Evolutionary conservation across 371 early-diverging fungal species (phyloP), one percentile per base, ranked within the genome.

Genomic region (Quaeritorhiza haematococci): DNA sequence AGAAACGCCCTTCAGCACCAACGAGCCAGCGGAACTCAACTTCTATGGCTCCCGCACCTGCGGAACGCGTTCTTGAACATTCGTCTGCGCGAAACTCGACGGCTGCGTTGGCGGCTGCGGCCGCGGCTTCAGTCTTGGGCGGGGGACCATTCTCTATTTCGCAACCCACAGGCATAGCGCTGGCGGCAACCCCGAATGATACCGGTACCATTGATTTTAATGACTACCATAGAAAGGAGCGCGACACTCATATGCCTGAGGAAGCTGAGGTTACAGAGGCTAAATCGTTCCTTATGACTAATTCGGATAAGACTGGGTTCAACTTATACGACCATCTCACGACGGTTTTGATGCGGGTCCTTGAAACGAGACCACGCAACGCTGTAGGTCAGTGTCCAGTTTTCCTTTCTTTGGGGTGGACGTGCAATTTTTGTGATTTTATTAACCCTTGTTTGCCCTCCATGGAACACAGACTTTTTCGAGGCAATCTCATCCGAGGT

Each of bases 271-370:
- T 74, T 35, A 56, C 58, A 23, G 56, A 69, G 3, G 77, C 77
- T 15, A 70, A 68, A 54, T 49, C 66, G 6, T 72, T 67, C 35
- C 48, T 74, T 44, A 58, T 58, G 55, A 59, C 59, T 34, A 59
- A 55, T 47, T 59, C 62, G 21, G 71, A 67, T n/a, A 67, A 67
- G 54, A 43, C 49, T 5, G 58, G 58, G 27, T 29, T 68, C 50
- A 68, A 49, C 48, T 23, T 78, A 1, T 78, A 75, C 54, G 73
- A 78, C 45, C 78, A 78, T 52, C 46, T 78, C 28, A 71, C 76
- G 28, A 33, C 42, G 29, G 59, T 68, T 17, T 56, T 78, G 19
- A 58, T 67, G 69, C 48, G 65, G 24, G 60, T 74, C 23, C 58
- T 78, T 52, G 74, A 78, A 49, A 61, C 61, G 19, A 29, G 73